Evolutionary conservation across 768 basidiomycete genomes (phyloP).

Genomic region (Lactifluus subvellereus): DNA sequence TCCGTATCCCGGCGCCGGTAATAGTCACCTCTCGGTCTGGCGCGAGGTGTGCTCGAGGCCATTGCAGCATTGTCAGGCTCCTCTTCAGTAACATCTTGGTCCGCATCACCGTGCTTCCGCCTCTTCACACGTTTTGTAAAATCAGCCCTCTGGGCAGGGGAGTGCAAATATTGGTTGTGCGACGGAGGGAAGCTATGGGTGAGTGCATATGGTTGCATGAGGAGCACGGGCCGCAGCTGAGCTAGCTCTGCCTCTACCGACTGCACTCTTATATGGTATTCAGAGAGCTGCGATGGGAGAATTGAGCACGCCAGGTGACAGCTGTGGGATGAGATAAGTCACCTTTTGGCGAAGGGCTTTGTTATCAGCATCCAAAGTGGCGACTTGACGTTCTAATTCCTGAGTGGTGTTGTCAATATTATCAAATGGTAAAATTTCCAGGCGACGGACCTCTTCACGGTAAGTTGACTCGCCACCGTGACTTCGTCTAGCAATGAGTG

Average conservation of each 20-base stretch:
- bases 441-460: conserved; percentile 41
- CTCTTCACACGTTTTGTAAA: conserved; percentile 15
- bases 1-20: conserved; percentile 24
- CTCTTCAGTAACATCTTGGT: conserved; percentile 25
- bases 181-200: conserved; percentile 25
- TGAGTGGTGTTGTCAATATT: conserved; percentile 29
- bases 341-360: conserved; percentile 57
- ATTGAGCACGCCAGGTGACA: neutral
- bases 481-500: conserved; percentile 47
- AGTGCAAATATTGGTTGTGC: conserved; percentile 24
- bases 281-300: conserved; percentile 42
- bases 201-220: conserved; percentile 50
- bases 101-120: conserved; percentile 30
- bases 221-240: conserved; percentile 59
- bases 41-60: conserved; percentile 28
- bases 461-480: conserved; percentile 35
- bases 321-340: conserved; percentile 1
- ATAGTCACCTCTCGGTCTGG: conserved; percentile 23
- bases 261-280: conserved; percentile 48
- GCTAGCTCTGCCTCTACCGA: conserved; percentile 58
- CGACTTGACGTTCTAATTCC: conserved; percentile 51
- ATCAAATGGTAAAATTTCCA: neutral
- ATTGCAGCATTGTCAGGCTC: conserved; percentile 23
- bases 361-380: conserved; percentile 55
- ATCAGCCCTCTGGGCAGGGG: conserved; percentile 14